phyloP scores from a whole-genome alignment of 2,329 filamentous ascomycete genomes.

The Madurella mycetomatis region DNA sequence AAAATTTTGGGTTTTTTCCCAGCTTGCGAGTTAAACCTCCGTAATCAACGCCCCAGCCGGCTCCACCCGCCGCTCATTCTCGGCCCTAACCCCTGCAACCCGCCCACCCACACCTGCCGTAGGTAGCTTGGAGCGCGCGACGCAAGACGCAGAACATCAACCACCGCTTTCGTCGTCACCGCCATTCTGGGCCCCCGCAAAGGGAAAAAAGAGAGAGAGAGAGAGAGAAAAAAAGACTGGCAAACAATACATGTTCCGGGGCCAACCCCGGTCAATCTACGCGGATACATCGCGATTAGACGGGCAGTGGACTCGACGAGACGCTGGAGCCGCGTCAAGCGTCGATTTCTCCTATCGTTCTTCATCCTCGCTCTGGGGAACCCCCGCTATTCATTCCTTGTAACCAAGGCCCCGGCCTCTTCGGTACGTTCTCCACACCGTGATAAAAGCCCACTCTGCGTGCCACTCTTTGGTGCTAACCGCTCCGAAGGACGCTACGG shows the following conservation, averaged over 20 bases:
- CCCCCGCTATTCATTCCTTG: not conserved
- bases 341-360: slow-evolving; percentile 1
- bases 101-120: slow-evolving; percentile 7
- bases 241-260: not conserved
- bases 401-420: slow-evolving; percentile 6
- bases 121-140: slow-evolving; percentile 1
- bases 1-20: no score
- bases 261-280: not conserved
- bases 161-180: slow-evolving; percentile 20
- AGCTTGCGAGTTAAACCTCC: no score
- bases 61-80: not conserved
- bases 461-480: slow-evolving; percentile 15
- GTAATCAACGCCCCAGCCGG: not conserved
- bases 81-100: not conserved
- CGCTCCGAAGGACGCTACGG: slow-evolving; percentile 9
- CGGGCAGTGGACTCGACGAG: not conserved
- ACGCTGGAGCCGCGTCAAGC: slow-evolving; percentile 12
- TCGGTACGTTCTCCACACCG: slow-evolving; percentile 18
- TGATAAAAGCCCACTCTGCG: slow-evolving; percentile 12
- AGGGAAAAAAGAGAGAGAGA: not conserved
- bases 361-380: not conserved
- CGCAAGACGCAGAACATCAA: not conserved
- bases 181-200: slow-evolving; percentile 19
- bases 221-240: not conserved
- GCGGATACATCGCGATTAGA: not conserved